Evolutionary conservation across 208 protist genomes (phyloP), one percentile per base, ranked within the genome.

Genomic region (Leishmania arabica): DNA sequence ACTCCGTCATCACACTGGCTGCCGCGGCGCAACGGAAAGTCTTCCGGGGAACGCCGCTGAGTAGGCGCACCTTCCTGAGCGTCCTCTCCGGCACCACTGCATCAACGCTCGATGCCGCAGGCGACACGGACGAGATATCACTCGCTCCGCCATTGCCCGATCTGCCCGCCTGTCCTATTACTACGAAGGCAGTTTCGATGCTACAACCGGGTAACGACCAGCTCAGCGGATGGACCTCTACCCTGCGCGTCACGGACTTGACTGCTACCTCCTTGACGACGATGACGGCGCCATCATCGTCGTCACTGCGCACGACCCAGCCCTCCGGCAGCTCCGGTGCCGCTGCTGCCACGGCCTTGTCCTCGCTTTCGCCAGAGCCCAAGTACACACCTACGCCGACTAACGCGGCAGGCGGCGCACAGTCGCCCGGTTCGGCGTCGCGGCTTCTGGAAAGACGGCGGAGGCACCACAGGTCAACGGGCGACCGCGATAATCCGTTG

Each of bases 31-130:
- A 62, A n/a, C 54, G 19, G 54, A 21, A 47, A 40, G 3, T 27
- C 73, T 77, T 65, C 3, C 73, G 27, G 34, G 56, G 3, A 6
- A 47, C 73, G 27, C 73, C 73, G 40, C 76, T 79, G 62, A 58
- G 62, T 68, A 21, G 49, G 47, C 76, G 62, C 62, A 72, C 76
- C 76, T 79, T 79, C 47, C 37, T 56, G 19, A 79, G 76, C 49
- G 76, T n/a, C 42, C 40, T 79, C 34, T 17, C 27, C 8, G 24
- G 42, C 31, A 68, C 47, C 45, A 37, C 27, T 42, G 40, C 76
- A 42, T 21, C 62, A 49, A 15, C 11, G 42, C 37, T 13, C 21
- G 34, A 42, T 56, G 37, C 54, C 15, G 72, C 72, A 76, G 72
- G 6, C 51, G 31, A 34, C 42, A 19, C 11, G 45, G 42, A 66